Percentiles rank a stretch among this genome's conserved stretches.
Conservation (phyloP, 2,329 filamentous ascomycete genomes). For the Sclerotinia glacialis region DNA sequence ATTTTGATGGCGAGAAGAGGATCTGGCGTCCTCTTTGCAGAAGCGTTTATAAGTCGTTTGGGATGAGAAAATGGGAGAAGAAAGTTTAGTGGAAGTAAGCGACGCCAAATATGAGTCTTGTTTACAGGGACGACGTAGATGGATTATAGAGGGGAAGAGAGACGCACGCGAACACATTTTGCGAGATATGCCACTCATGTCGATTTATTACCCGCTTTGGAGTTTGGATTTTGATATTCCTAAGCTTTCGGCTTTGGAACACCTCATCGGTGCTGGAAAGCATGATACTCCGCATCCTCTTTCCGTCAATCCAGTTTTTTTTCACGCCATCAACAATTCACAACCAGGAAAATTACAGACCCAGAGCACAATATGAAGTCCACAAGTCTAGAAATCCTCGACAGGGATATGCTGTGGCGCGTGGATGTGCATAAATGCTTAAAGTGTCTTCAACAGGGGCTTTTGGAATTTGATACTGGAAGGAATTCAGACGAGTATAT, state of each 20-base stretch:
- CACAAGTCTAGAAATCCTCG: not conserved
- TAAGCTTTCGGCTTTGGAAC: not conserved
- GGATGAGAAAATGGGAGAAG: slow-evolving; percentile 1
- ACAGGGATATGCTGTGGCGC: too few relatives aligned
- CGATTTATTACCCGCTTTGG: not conserved
- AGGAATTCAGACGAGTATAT: not conserved
- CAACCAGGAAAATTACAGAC: not conserved
- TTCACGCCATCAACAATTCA: not conserved
- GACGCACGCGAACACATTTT: not conserved
- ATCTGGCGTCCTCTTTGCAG: slow-evolving; percentile 9
- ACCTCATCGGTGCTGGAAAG: not conserved
- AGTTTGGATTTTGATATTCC: not conserved
- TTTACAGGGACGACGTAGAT: not conserved
- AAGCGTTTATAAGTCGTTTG: slow-evolving; percentile 6
- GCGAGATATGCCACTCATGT: too few relatives aligned
- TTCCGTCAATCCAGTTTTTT: not conserved
- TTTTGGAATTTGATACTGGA: not conserved
- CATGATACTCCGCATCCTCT: too few relatives aligned
- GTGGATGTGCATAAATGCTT: not conserved
- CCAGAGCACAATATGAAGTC: not conserved
- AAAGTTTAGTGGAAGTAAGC: not conserved
- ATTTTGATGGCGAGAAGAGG: slow-evolving; percentile 12
- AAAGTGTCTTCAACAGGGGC: not conserved
- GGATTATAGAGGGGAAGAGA: not conserved
- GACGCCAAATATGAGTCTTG: too few relatives aligned